Base-by-base conservation (phyloP, 306 rosid species). In the Luffa acutangula region DNA sequence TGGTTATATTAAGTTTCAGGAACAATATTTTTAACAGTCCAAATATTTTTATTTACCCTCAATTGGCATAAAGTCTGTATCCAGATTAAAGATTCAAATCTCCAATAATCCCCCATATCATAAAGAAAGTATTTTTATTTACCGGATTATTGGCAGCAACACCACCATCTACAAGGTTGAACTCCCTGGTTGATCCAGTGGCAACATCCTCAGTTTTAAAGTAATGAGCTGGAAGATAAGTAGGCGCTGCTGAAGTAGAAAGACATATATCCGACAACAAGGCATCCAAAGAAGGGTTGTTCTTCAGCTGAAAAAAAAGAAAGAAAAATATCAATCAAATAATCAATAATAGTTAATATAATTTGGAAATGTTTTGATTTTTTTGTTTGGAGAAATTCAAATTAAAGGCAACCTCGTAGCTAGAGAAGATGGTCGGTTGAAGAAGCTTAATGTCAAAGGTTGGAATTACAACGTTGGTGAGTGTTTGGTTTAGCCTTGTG, bases 141-240 rank as follows among this genome's bases (percentile, higher is more conserved):
- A 91, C 96, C 67, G 93, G 96, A 59, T 91, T 86, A 65, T 91
- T 89, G 12, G 94, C 92, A 39, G 92, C 89, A 39, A 89, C 86
- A 7, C 91, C 97, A 17, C 93, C 97, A 12, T 91, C 97, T 13
- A 86, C 80, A 15, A 91, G 97, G 80, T 91, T 82, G 80, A 88
- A 91, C 48, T 88, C 85, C 5, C 53, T 81, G 7, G 33, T 76
- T 1, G 79, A 77, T 14, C 88, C 90, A 1, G 37, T 9, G 0
- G 66, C 12, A 0, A 73, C 11, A 39, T 80, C 86, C 56, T 81
- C 11, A 82, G 65, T 87, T 8, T 14, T 73, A 78, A 89, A 89
- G 39, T 80, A 18, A 73, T 89, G 79, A 1, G 93, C 81, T 31
- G 93, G 94, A 11, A 91, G 85, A 60, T 83, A 89, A 9, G 91